These are phyloP conservation scores for Eimeria zaria DNA, from an alignment of 169 alveolate species.

Conservation along the genomic window DNA sequence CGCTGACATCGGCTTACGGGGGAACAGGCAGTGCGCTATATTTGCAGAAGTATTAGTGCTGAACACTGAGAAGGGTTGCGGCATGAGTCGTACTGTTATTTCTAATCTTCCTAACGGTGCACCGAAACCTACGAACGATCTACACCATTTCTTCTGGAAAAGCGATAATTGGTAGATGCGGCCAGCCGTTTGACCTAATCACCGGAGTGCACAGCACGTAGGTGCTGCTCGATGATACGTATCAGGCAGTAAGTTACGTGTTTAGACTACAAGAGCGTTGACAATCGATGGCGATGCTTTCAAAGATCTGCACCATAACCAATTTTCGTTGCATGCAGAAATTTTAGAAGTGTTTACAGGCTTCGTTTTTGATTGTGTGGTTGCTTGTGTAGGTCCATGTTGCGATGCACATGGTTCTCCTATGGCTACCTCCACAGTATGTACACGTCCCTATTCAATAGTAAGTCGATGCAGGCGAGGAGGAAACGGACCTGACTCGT, in stretches of 20 bases:
- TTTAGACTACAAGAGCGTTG: neutral
- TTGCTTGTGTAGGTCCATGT: no score
- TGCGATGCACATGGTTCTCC: no score
- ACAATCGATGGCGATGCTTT: neutral
- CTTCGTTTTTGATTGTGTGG: no score
- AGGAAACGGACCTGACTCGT: neutral
- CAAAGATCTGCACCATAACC: neutral
- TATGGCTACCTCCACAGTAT: no score
- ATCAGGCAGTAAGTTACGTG: neutral
- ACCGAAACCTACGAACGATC: neutral
- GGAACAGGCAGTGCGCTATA: neutral
- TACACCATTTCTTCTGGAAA: neutral
- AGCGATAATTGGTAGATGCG: neutral
- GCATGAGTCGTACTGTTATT: neutral
- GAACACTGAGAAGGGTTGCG: neutral
- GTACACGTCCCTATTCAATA: no score
- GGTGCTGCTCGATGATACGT: neutral
- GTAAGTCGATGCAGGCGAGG: no score
- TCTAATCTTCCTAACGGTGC: neutral
- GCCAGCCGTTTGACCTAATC: neutral
- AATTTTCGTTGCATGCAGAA: no score
- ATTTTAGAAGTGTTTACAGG: no score
- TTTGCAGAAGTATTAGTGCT: neutral
- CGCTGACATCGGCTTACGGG: neutral
- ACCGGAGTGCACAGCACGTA: neutral